Evolutionary conservation across 805 yeast genomes (phyloP), one percentile per base, ranked within the genome.

Genomic region (Priceomyces haplophilus): DNA sequence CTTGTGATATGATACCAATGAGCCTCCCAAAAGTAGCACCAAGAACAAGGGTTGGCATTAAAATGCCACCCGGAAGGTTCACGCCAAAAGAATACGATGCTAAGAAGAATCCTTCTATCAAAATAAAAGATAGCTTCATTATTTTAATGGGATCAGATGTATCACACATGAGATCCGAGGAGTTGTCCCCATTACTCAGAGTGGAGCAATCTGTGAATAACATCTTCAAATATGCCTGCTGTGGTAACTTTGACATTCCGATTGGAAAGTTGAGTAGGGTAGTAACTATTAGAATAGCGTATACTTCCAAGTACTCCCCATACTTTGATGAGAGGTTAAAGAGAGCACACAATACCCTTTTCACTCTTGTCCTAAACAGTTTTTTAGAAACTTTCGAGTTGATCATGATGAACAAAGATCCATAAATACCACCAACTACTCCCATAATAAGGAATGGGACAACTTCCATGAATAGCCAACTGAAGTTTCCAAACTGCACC

Each of bases 391-490:
- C 55, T 23, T 39, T 48, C 1, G 75, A 49, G 55, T 82, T 81
- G 8, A 80, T 49, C 31, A 53, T 65, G 40, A 73, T 78, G 56
- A 80, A 78, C 7, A 64, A 48, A 16, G 75, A 69, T 3, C 95
- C 93, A 54, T 76, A 75, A 6, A 76, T 40, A 0, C 93, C 96
- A 34, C 95, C 91, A 6, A 79, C 39, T 0, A 79, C 60, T 0
- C 96, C 96, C 15, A 88, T 62, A 1, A 80, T 27, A n/a, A 83
- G 64, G 54, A 87, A 88, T 0, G 95, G 93, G 5, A 84, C 49
- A 2, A 83, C 61, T 54, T 88, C 96, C 56, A 84, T 59, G 37
- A 75, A 65, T 16, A 85, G 70, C 93, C 95, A 88, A 44, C 79
- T 73, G 50, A 84, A 75, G 53, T 83, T 83, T 40, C 83, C 80